phyloP scores from a whole-genome alignment of 1,139 yeast genomes.

The Magnusiomyces tetraspermus region DNA sequence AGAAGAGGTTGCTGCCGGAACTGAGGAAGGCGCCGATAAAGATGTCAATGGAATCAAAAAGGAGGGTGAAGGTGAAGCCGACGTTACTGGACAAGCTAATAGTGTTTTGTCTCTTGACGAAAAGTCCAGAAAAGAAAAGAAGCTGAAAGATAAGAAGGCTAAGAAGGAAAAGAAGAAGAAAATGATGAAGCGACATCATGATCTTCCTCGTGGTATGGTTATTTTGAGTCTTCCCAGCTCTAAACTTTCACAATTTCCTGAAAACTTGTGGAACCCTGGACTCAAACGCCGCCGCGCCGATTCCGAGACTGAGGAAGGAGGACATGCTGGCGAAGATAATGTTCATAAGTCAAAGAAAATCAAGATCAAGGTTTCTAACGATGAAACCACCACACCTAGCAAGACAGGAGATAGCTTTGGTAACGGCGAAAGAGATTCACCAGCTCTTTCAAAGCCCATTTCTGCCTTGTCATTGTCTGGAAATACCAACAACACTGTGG shows the following conservation, averaged over 20 bases:
- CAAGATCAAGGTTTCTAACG: slow-evolving; percentile 9
- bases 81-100: slow-evolving; percentile 1
- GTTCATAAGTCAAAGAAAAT: slow-evolving; percentile 9
- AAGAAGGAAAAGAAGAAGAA: slow-evolving; percentile 25
- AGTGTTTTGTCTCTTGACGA: slow-evolving; percentile 11
- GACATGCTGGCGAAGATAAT: slow-evolving; percentile 9
- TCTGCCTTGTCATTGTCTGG: background rate
- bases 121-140: slow-evolving; percentile 15
- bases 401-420: background rate
- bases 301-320: slow-evolving; percentile 18
- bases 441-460: background rate
- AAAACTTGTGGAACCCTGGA: slow-evolving; percentile 76
- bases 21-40: slow-evolving; percentile 15
- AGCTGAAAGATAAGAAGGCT: slow-evolving; percentile 20
- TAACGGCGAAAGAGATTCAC: background rate
- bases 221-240: slow-evolving; percentile 55
- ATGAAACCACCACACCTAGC: background rate
- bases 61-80: slow-evolving; percentile 9
- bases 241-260: slow-evolving; percentile 58
- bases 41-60: slow-evolving; percentile 16
- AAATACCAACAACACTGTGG: slow-evolving; percentile 2
- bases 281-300: slow-evolving; percentile 39
- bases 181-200: slow-evolving; percentile 9
- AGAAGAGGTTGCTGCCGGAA: slow-evolving; percentile 16
- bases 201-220: slow-evolving; percentile 54